Evolutionary conservation across 2,329 filamentous ascomycete species (phyloP), one percentile per base, ranked within the genome.

Genomic region (Hypoxylon sp.): DNA sequence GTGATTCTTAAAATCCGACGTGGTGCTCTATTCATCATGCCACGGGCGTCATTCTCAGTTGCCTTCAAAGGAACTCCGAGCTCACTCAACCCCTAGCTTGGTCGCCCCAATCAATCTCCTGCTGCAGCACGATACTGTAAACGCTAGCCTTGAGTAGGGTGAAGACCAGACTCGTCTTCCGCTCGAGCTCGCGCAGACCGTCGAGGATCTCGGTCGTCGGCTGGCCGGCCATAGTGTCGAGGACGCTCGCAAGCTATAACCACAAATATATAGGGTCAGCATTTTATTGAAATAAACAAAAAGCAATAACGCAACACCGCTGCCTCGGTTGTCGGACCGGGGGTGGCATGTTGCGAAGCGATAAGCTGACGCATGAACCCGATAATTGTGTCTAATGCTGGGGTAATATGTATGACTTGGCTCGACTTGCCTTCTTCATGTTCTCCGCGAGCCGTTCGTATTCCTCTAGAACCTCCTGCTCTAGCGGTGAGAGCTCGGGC

Each of bases 121-220:
- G 95, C 87, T 99, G 95, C 83, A 99, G 81, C 68, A 99, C 94
- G 83, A 99, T 99, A 78, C 93, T 97, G 83, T 99, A 99, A 71
- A 99, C 96, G 80, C 95, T 98, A 17, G 96, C 95, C 84, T 99
- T 99, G 78, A 99, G 87, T 78, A 98, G 82, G 69, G 96, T 99
- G 81, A 97, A 98, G 21, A 98, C 95, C 60, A 97, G 85, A 73
- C 93, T 94, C 47, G 95, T 98, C 85, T 98, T 98, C 74, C 96
- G 87, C 84, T 99, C 96, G 60, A 99, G 85, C 47, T 94, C 91
- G 59, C 96, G 86, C 74, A 99, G 85, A 7, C 93, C 91, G 79
- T 99, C 93, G 58, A 97, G 86, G 63, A 97, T 94, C 72, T 92
- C 93, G 6, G 92, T 91, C 21, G 93, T 91, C 0, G 94, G 92